Base-by-base conservation (phyloP, 2,329 filamentous ascomycete genomes). In the Paracamarosporium sp. region DNA sequence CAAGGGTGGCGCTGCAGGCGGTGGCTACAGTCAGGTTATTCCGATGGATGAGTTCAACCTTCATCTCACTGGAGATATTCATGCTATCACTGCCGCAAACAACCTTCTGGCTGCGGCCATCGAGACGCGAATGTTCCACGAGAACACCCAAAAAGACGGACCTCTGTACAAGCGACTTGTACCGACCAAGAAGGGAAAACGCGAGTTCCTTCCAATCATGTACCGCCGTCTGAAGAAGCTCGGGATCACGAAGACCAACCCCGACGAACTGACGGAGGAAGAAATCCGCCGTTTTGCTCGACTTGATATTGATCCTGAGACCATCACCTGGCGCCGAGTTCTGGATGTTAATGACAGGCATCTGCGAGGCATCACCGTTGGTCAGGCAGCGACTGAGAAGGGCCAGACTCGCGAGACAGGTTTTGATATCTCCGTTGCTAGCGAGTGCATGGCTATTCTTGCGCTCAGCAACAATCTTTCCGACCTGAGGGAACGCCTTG, bases 31-130 rank as follows among this genome's bases (percentile, higher is more conserved):
- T 77, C 95, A 99, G 78, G 95, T 99, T 73, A 98, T 99, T 70
- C 95, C 95, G 57, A 99, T 99, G 95, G 95, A 99, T 70, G 95
- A 99, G 78, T 99, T 99, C 83, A 99, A 99, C 80, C 83, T 99
- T 73, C 95, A 99, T 78, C 81, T 99, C 71, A 99, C 95, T 54
- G 95, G 95, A 70, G 95, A 99, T 76, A 98, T 99, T 56, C 95
- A 99, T 77, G 95, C 95, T 64, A 95, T 99, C 72, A 93, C 93
- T 52, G 94, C 94, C 27, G 95, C 95, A 35, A 99, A 98, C 85
- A 99, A 99, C 80, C 84, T 99, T 56, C 86, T 99, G 41, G 94
- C 95, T 43, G 95, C 95, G 53, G 95, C 95, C 33, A 96, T 99
- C 62, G 95, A 99, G 75, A 98, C 95, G 1, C 90, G 95, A 68